These are phyloP conservation scores for Nannochloris sp. DNA, from an alignment of 139 green algal genomes.

Conservation along the genomic window DNA sequence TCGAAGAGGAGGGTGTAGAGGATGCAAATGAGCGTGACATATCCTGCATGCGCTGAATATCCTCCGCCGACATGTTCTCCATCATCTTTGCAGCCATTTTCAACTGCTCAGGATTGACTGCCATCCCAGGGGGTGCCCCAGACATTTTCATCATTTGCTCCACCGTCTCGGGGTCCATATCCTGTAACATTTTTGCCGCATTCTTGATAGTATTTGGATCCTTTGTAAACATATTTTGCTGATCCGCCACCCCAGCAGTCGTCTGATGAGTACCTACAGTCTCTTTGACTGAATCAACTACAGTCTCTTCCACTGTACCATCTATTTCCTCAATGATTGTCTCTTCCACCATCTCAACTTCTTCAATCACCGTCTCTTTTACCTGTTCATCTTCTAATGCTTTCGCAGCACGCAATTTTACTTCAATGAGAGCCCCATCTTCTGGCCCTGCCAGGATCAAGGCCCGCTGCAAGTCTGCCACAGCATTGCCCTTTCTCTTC, in stretches of 20 bases:
- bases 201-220: slow-evolving; percentile 15
- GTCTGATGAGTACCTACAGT: background rate
- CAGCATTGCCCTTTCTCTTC: background rate
- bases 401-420: slow-evolving; percentile 21
- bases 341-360: slow-evolving; percentile 1
- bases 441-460: slow-evolving; percentile 14
- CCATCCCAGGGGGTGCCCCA: slow-evolving; percentile 10
- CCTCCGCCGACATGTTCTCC: slow-evolving; percentile 22
- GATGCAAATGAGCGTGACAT: slow-evolving; percentile 16
- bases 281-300: background rate
- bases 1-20: background rate
- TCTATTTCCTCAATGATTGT: slow-evolving; percentile 1
- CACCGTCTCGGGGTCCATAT: slow-evolving; percentile 28
- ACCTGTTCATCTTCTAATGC: background rate
- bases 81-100: slow-evolving; percentile 33
- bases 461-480: slow-evolving; percentile 23
- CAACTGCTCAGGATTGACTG: slow-evolving; percentile 22
- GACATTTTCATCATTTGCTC: slow-evolving; percentile 23
- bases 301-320: background rate
- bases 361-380: slow-evolving; percentile 9
- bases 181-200: slow-evolving; percentile 24
- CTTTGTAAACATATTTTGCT: background rate
- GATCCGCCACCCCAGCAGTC: background rate
- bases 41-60: slow-evolving; percentile 22
- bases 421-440: slow-evolving; percentile 17